These are phyloP conservation scores for Triticum aestivum DNA, from an alignment of 176 grass and related monocot species.

Conservation along the genomic window DNA sequence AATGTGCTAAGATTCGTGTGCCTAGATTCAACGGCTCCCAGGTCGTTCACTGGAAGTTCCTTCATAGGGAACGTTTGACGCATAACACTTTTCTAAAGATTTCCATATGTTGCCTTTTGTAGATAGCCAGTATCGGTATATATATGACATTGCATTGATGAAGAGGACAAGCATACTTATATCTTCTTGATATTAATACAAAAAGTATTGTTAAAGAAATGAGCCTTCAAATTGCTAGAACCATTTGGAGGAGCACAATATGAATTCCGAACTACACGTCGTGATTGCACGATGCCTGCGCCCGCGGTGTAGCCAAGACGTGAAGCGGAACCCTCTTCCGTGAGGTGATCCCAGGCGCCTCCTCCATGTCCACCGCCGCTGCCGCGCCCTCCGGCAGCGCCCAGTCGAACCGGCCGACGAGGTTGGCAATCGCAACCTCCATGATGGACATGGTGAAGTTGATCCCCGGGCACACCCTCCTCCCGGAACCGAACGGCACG, in stretches of 20 bases:
- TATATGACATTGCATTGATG: no score
- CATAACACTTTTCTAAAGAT: no score
- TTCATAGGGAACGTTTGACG: no score
- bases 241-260: background rate
- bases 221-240: background rate
- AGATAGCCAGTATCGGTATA: no score
- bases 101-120: no score
- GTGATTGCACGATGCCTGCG: background rate
- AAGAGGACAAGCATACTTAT: no score
- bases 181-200: no score
- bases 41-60: no score
- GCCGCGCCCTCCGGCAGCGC: background rate
- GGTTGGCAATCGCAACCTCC: background rate
- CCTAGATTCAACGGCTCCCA: no score
- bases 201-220: no score
- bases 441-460: background rate
- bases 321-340: background rate
- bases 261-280: background rate
- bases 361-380: slow-evolving; percentile 8
- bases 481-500: background rate
- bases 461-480: background rate
- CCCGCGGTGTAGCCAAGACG: background rate
- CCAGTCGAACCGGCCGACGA: background rate
- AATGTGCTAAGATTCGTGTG: no score
- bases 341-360: background rate